phyloP scores from a whole-genome alignment of 208 protist species.

The Acanthamoeba royreba region DNA sequence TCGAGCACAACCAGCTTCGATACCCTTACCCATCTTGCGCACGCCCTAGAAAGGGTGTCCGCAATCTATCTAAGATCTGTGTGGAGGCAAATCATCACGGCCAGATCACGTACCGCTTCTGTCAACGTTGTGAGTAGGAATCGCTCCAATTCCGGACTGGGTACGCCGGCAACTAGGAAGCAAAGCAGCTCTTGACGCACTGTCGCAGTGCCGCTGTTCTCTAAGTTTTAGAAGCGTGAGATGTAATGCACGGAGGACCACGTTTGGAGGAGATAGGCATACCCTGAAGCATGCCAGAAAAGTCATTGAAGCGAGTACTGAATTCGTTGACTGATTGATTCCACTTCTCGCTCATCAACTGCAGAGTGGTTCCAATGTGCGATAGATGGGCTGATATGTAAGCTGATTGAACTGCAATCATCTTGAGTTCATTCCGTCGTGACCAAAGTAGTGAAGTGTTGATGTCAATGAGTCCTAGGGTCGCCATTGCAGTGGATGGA shows the following conservation, averaged over 20 bases:
- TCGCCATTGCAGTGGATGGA: neutral
- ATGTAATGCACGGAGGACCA: neutral
- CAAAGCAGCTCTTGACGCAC: slow-evolving; percentile 20
- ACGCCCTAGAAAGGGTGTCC: neutral
- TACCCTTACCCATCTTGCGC: neutral
- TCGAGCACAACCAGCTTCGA: neutral
- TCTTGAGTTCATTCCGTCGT: neutral
- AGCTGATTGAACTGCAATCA: neutral
- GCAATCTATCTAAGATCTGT: too few relatives aligned
- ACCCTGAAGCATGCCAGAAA: neutral
- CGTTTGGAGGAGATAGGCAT: too few relatives aligned
- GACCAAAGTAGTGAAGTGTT: slow-evolving; percentile 29
- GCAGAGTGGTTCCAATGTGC: neutral
- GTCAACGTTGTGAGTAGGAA: slow-evolving; percentile 13
- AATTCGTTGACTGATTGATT: neutral
- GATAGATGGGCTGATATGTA: neutral
- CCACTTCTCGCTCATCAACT: slow-evolving; percentile 22
- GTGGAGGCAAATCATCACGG: too few relatives aligned
- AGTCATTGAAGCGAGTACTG: neutral
- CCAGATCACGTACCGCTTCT: neutral
- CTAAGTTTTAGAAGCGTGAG: neutral
- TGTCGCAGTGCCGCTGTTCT: neutral
- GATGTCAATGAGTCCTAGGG: neutral
- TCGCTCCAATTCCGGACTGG: slow-evolving; percentile 2
- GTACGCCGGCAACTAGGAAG: slow-evolving; percentile 4